A percentile compares a stretch with the other conserved stretches of the same genome.
phyloP scores from a whole-genome alignment of 257 asterid species.

The Fraxinus excelsior region DNA sequence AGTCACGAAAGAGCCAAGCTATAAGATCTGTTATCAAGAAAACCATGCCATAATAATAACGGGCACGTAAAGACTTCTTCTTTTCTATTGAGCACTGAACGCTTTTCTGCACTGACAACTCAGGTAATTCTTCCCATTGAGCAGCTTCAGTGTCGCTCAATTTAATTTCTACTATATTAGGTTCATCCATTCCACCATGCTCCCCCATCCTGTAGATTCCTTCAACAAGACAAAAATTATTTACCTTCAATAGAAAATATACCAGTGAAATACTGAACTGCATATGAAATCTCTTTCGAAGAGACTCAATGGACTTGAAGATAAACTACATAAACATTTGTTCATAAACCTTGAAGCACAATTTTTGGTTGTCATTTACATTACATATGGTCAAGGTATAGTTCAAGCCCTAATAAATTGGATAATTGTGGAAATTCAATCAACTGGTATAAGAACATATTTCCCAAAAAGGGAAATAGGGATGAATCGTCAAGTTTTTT shows the following conservation, averaged over 20 bases:
- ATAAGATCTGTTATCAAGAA: constrained; percentile 65
- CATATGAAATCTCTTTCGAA: background rate
- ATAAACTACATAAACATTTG: constrained; percentile 16
- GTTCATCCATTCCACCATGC: constrained; percentile 28
- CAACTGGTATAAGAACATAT: constrained; percentile 6
- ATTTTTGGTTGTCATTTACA: constrained; percentile 9
- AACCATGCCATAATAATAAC: constrained; percentile 72
- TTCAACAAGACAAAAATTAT: background rate
- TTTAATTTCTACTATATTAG: constrained; percentile 29
- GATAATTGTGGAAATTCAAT: constrained; percentile 8
- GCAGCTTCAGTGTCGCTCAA: constrained; percentile 30
- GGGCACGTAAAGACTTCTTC: constrained; percentile 68
- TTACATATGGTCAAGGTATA: constrained; percentile 8
- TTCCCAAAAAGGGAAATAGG: constrained; percentile 9
- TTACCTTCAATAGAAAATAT: constrained; percentile 11
- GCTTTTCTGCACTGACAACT: constrained; percentile 31
- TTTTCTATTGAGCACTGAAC: constrained; percentile 36
- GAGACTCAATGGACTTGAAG: constrained; percentile 16
- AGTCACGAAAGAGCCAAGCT: constrained; percentile 89
- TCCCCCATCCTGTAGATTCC: constrained; percentile 40
- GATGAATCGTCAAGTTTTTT: constrained; percentile 30
- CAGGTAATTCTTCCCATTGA: constrained; percentile 22
- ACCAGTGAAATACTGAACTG: background rate
- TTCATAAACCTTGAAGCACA: constrained; percentile 20
- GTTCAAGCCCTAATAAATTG: constrained; percentile 12